These are phyloP conservation scores for Linderniella brevidens DNA, from an alignment of 257 asterid genomes.

Conservation along the genomic window DNA sequence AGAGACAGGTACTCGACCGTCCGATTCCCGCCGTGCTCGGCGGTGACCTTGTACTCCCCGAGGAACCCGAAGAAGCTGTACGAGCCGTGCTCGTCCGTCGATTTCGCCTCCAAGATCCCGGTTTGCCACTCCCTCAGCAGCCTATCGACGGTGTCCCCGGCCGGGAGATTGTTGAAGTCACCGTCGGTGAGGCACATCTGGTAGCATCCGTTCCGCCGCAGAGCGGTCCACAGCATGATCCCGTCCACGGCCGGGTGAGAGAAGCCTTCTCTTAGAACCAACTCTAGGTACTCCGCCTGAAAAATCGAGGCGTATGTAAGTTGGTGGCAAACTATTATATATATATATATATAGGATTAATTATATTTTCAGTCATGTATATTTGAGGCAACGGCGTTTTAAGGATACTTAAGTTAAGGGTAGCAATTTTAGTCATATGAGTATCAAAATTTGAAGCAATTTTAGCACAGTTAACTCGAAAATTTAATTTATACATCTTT, in stretches of 20 bases:
- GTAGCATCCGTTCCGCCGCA: conserved; percentile 26
- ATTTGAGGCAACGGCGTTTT: no score
- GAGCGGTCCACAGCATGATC: conserved; percentile 37
- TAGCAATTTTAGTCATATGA: no score
- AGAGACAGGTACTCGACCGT: conserved; percentile 14
- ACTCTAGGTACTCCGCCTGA: conserved; percentile 33
- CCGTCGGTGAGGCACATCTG: conserved; percentile 56
- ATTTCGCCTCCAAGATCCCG: conserved; percentile 14
- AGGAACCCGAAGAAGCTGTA: conserved; percentile 28
- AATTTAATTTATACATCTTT: no score
- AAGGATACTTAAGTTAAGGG: no score
- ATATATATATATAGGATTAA: neutral
- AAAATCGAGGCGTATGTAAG: neutral
- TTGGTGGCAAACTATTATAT: neutral
- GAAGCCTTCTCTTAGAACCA: conserved; percentile 33
- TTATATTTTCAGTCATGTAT: no score
- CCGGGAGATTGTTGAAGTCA: conserved; percentile 25
- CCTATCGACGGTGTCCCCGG: conserved; percentile 31
- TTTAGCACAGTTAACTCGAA: no score
- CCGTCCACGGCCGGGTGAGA: conserved; percentile 41
- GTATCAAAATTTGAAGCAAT: no score
- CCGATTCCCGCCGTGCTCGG: conserved; percentile 6
- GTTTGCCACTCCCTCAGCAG: conserved; percentile 26
- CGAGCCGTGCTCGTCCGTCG: conserved; percentile 21
- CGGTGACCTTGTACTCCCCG: conserved; percentile 24